Percentiles rank a stretch among this genome's conserved stretches.
phyloP scores from a whole-genome alignment of 805 yeast species.

The Candida germanica region DNA sequence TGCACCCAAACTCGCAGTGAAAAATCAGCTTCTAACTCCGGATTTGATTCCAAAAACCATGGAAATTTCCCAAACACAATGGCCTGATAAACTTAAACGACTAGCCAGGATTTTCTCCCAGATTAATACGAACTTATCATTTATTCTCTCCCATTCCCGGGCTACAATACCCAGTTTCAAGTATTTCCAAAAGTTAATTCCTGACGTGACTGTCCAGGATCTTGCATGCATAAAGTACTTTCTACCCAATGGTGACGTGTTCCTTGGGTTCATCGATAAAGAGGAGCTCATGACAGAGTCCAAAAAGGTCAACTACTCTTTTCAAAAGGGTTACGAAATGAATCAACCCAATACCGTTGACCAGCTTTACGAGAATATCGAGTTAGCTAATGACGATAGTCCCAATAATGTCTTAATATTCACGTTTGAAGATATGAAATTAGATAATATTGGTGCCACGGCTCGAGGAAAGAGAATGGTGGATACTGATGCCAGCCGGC shows the following conservation, averaged over 20 bases:
- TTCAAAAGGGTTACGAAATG: conserved; percentile 35
- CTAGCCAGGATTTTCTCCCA: conserved; percentile 20
- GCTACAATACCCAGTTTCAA: conserved; percentile 30
- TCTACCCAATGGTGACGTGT: conserved; percentile 65
- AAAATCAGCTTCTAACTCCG: too few species aligned
- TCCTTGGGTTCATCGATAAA: conserved; percentile 73
- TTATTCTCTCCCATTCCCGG: conserved; percentile 34
- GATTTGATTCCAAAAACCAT: too few species aligned
- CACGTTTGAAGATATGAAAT: conserved; percentile 70
- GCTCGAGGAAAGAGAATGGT: conserved; percentile 13
- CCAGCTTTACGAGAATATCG: conserved; percentile 56
- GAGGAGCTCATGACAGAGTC: conserved; percentile 54
- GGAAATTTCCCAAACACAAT: not conserved
- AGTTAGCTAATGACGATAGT: conserved; percentile 42
- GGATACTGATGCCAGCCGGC: conserved; percentile 6
- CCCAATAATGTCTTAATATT: conserved; percentile 62
- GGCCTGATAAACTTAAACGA: conserved; percentile 6
- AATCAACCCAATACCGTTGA: conserved; percentile 29
- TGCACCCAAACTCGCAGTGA: too few species aligned
- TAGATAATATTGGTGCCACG: conserved; percentile 43
- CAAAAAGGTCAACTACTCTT: conserved; percentile 33
- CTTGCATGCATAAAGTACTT: conserved; percentile 60
- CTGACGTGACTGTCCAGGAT: conserved; percentile 44
- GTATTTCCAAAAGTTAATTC: conserved; percentile 29
- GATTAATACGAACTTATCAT: conserved; percentile 40